Evolutionary conservation across 495 filamentous ascomycete species (phyloP), one percentile per base, ranked within the genome.

Genomic region (Lasiosphaeria miniovina): DNA sequence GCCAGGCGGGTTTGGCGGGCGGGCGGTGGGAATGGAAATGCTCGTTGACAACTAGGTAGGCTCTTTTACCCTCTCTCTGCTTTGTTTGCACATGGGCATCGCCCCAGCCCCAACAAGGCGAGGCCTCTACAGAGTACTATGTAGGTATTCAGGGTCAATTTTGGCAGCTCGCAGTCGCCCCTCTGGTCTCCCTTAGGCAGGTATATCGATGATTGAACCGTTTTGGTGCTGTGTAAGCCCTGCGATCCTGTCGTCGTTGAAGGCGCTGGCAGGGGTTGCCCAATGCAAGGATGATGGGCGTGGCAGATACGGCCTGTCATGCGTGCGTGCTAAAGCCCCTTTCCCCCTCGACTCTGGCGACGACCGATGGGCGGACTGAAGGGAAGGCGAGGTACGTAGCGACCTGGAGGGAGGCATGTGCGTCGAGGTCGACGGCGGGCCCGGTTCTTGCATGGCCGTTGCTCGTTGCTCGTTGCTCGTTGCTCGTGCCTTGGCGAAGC

Each of bases 271-370:
- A 46, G 43, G 43, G 43, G 43, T 46, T 5, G 43, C 43, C 43
- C 12, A 46, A 46, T 46, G 43, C 43, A 46, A 46, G 43, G 43
- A 46, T 24, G 24, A 24, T 48, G 41, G 45, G 49, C 32, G 55
- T 51, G 43, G 50, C 46, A 35, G 55, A 33, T 4, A 15, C 8
- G 49, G 55, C 55, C 41, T 46, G 60, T 62, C 54, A 58, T 62
- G 60, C 60, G 43, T 57, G 38, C 24, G 2, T 24, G 24, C 24
- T 24, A 24, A 24, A 24, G 24, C 24, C 24, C 24, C 2, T 24
- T 24, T 24, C 2, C 2, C 24, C 2, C 24, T 24, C 24, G 24
- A 24, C 24, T 24, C 24, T 24, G 24, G 24, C 24, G 24, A 24
- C 24, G 24, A 24, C 24, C 24, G 24, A 24, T 24, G 24, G 24